phyloP scores from a whole-genome alignment of 1,284 basidiomycete species.

The Farysia itapuensis region DNA sequence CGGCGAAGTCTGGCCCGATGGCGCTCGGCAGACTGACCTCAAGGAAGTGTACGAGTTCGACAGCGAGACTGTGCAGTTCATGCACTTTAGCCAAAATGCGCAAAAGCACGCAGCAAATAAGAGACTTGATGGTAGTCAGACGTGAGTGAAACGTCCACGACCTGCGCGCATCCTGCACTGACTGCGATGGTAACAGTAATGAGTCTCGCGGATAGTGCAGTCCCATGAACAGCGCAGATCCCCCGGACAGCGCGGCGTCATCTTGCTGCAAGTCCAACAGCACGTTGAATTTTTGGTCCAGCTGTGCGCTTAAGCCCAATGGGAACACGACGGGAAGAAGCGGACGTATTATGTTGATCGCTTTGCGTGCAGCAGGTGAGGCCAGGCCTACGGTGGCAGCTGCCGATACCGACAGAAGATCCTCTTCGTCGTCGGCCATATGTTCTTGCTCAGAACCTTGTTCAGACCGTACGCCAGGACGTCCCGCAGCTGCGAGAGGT shows the following conservation, averaged over 20 bases:
- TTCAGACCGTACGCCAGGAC: not conserved
- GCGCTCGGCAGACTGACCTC: slow-evolving; percentile 9
- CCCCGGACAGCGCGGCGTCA: not conserved
- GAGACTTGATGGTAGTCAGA: slow-evolving; percentile 16
- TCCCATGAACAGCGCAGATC: slow-evolving; percentile 9
- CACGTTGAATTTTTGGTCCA: slow-evolving; percentile 18
- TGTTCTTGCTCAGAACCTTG: not conserved
- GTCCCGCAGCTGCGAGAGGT: not conserved
- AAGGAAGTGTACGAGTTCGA: slow-evolving; percentile 12
- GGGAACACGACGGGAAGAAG: slow-evolving; percentile 44
- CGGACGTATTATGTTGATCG: slow-evolving; percentile 39
- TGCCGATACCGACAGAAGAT: no score
- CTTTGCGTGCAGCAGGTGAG: slow-evolving; percentile 31
- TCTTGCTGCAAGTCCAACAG: slow-evolving; percentile 14
- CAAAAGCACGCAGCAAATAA: slow-evolving; percentile 21
- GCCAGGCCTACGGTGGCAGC: slow-evolving; percentile 10
- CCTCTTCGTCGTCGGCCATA: not conserved
- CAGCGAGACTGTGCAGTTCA: slow-evolving; percentile 9
- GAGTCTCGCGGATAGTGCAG: slow-evolving; percentile 13
- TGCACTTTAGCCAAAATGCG: slow-evolving; percentile 13
- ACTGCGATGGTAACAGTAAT: slow-evolving; percentile 14
- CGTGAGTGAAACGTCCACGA: not conserved
- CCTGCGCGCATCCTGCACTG: not conserved
- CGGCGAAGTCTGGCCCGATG: slow-evolving; percentile 15
- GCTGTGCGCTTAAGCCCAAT: slow-evolving; percentile 10